Conservation (phyloP, 306 rosid species). For the Rosa rugosa region DNA sequence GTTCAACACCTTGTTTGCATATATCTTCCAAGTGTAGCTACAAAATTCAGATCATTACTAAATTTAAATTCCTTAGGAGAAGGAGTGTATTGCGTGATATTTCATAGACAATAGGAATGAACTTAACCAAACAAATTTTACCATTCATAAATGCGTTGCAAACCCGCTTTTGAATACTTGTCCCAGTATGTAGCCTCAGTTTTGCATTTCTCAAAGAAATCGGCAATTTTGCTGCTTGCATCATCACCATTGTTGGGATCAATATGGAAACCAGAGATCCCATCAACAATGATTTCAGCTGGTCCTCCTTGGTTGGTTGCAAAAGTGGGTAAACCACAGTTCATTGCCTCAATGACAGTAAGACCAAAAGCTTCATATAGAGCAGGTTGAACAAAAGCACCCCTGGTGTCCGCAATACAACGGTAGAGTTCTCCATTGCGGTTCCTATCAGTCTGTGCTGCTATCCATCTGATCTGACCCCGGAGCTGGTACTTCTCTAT, state of each 20-base stretch:
- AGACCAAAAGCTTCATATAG: slow-evolving; percentile 93
- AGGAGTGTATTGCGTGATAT: background rate
- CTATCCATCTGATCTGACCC: slow-evolving; percentile 94
- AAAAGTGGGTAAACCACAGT: slow-evolving; percentile 90
- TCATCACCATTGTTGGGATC: slow-evolving; percentile 75
- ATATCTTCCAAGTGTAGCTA: slow-evolving; percentile 94
- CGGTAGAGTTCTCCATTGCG: slow-evolving; percentile 91
- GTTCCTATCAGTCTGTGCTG: slow-evolving; percentile 73
- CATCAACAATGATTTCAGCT: slow-evolving; percentile 87
- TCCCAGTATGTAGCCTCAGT: slow-evolving; percentile 56
- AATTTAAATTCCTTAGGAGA: background rate
- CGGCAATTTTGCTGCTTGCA: slow-evolving; percentile 67
- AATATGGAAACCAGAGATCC: slow-evolving; percentile 82
- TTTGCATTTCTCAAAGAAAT: slow-evolving; percentile 81
- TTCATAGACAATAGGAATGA: background rate
- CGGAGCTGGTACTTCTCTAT: slow-evolving; percentile 67
- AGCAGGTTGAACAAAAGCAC: slow-evolving; percentile 96
- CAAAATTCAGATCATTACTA: slow-evolving; percentile 13
- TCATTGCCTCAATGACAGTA: slow-evolving; percentile 98
- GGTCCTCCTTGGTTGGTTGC: slow-evolving; percentile 99
- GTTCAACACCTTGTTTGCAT: slow-evolving; percentile 78
- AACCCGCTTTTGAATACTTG: slow-evolving; percentile 47
- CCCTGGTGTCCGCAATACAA: slow-evolving; percentile 74
- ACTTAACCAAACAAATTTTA: slow-evolving; percentile 29
- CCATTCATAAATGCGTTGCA: slow-evolving; percentile 86